phyloP scores from a whole-genome alignment of 441 rosid genomes.

The Populus hybrid region DNA sequence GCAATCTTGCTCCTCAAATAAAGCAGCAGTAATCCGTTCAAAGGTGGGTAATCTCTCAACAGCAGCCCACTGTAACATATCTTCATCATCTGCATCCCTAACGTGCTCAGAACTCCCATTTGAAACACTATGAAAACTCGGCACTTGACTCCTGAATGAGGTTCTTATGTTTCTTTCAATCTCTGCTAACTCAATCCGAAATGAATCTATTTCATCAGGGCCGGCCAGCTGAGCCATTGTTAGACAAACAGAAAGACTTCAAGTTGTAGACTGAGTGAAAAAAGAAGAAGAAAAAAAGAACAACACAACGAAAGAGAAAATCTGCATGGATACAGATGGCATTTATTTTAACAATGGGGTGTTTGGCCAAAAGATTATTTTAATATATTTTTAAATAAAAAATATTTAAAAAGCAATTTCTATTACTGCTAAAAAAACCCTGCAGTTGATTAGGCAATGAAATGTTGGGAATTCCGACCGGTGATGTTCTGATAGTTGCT shows the following conservation, averaged over 20 bases:
- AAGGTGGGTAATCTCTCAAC: slow-evolving; percentile 42
- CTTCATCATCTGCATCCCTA: slow-evolving; percentile 17
- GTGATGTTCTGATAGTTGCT: no score
- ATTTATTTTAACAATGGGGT: no score
- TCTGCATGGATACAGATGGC: no score
- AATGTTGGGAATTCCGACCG: no score
- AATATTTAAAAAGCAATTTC: no score
- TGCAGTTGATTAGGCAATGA: no score
- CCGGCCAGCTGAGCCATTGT: slow-evolving; percentile 24
- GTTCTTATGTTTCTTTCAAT: slow-evolving; percentile 31
- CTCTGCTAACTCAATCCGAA: slow-evolving; percentile 30
- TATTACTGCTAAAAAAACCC: no score
- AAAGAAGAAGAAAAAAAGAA: no score
- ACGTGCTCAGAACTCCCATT: slow-evolving; percentile 14
- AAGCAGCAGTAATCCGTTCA: slow-evolving; percentile 34
- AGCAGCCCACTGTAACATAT: slow-evolving; percentile 31
- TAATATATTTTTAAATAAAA: no score
- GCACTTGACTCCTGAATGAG: slow-evolving; percentile 27
- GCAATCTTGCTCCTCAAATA: slow-evolving; percentile 29
- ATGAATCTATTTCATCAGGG: slow-evolving; percentile 27
- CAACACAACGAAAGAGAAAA: no score
- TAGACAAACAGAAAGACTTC: neutral
- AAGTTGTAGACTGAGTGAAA: no score
- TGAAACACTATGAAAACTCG: slow-evolving; percentile 25
- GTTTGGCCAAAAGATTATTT: no score